Conservation (phyloP, 73 alveolate genomes). For the Effrenium voratum region DNA sequence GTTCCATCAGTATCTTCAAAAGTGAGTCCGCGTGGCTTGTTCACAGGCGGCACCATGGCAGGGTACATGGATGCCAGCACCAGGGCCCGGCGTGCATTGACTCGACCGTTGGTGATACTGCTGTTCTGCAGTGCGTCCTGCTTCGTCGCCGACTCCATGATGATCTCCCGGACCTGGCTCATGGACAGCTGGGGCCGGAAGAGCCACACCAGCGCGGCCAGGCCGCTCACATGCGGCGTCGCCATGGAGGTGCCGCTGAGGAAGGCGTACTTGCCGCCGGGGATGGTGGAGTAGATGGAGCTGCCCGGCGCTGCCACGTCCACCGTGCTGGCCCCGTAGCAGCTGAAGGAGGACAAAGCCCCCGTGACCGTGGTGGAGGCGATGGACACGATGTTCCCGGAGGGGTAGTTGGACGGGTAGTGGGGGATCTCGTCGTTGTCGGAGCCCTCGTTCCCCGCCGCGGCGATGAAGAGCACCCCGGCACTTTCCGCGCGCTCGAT, state of each 20-base stretch:
- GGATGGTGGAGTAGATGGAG: conserved; percentile 61
- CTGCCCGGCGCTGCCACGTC: conserved; percentile 31
- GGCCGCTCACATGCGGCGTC: conserved; percentile 77
- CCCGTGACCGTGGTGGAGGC: conserved; percentile 78
- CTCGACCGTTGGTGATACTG: conserved; percentile 65
- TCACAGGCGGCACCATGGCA: conserved; percentile 33
- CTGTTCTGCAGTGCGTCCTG: conserved; percentile 74
- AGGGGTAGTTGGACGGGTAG: conserved; percentile 63
- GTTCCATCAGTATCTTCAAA: not conserved
- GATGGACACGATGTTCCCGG: conserved; percentile 35
- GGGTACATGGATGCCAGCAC: conserved; percentile 38
- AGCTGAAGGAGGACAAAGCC: conserved; percentile 46
- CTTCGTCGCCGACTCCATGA: conserved; percentile 54
- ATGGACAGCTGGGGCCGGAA: conserved; percentile 66
- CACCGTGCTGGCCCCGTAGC: conserved; percentile 46
- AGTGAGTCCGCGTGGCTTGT: conserved; percentile 17
- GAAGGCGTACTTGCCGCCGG: conserved; percentile 40
- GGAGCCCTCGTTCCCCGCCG: conserved; percentile 90
- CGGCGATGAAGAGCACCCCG: conserved; percentile 82
- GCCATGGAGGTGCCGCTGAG: conserved; percentile 87
- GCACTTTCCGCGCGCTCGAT: conserved; percentile 59
- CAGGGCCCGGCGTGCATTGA: conserved; percentile 81
- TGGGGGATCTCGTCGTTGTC: conserved; percentile 77
- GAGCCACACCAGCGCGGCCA: conserved; percentile 75
- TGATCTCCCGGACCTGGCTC: conserved; percentile 41